phyloP scores from a whole-genome alignment of 2,329 filamentous ascomycete species.

The Magnaporthales sp. region DNA sequence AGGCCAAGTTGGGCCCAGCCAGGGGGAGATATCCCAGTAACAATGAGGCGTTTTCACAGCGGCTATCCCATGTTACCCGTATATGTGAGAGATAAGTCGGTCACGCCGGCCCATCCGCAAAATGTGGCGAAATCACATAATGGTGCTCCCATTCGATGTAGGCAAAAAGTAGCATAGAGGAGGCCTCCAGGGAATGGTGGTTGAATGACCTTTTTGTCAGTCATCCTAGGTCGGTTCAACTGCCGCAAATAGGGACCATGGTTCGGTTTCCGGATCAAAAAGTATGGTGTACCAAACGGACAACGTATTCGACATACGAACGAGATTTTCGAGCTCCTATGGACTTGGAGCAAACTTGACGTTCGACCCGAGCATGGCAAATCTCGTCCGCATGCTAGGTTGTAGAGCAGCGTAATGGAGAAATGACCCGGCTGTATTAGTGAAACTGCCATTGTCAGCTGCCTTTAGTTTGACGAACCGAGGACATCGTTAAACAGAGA shows the following conservation, averaged over 20 bases:
- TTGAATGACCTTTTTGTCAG: background rate
- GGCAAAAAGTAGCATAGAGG: background rate
- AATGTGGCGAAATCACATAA: background rate
- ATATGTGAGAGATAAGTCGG: background rate
- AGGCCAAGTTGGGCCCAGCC: background rate
- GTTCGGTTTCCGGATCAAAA: background rate
- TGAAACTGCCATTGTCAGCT: background rate
- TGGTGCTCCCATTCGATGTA: background rate
- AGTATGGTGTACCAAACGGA: background rate
- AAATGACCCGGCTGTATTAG: background rate
- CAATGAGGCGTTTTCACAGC: background rate
- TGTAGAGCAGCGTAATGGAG: background rate
- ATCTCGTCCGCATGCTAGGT: background rate
- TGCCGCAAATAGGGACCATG: background rate
- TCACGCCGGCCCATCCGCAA: background rate
- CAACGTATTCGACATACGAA: background rate
- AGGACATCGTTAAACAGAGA: background rate
- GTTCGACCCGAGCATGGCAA: background rate
- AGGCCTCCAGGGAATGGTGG: background rate
- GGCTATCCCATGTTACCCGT: background rate
- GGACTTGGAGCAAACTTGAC: background rate
- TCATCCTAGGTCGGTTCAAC: background rate
- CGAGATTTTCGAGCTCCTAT: background rate
- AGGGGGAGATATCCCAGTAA: background rate
- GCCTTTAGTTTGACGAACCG: background rate